These are phyloP conservation scores for Leccinum broughii DNA, from an alignment of 768 basidiomycete species.

Conservation along the genomic window DNA sequence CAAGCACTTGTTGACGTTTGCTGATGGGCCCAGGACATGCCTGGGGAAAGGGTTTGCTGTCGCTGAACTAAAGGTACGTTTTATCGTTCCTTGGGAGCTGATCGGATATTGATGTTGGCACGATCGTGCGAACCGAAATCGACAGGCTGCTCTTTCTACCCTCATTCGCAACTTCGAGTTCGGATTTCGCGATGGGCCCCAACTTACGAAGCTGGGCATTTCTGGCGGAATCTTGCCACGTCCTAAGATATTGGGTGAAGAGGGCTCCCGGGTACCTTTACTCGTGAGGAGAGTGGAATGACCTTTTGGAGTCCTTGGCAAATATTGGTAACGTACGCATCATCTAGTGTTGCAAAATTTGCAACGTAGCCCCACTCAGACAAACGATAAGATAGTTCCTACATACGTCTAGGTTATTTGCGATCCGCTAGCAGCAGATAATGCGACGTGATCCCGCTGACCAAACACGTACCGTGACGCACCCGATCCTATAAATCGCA, in stretches of 20 bases:
- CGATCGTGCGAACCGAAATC: neutral
- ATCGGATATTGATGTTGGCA: too few species aligned
- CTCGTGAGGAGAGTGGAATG: neutral
- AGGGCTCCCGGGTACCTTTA: conserved; percentile 16
- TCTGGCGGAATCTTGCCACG: conserved; percentile 33
- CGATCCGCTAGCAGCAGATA: too few species aligned
- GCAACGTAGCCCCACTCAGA: too few species aligned
- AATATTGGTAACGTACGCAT: too few species aligned
- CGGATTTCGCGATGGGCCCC: conserved; percentile 37
- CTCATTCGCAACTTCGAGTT: conserved; percentile 41
- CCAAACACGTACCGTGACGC: too few species aligned
- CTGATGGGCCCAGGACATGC: conserved; percentile 32
- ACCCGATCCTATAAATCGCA: too few species aligned
- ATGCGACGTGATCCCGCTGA: too few species aligned
- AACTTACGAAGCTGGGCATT: conserved; percentile 28
- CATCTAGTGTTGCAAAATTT: too few species aligned
- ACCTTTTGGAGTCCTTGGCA: too few species aligned
- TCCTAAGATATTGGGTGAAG: conserved; percentile 33
- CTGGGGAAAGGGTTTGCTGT: conserved; percentile 31
- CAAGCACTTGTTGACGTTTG: conserved; percentile 30
- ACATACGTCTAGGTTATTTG: too few species aligned
- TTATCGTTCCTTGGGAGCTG: neutral
- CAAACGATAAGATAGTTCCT: too few species aligned
- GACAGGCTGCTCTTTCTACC: conserved; percentile 14
- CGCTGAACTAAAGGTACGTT: conserved; percentile 26